phyloP scores from a whole-genome alignment of 2,329 filamentous ascomycete species.

The Colletotrichum neosansevieriae region DNA sequence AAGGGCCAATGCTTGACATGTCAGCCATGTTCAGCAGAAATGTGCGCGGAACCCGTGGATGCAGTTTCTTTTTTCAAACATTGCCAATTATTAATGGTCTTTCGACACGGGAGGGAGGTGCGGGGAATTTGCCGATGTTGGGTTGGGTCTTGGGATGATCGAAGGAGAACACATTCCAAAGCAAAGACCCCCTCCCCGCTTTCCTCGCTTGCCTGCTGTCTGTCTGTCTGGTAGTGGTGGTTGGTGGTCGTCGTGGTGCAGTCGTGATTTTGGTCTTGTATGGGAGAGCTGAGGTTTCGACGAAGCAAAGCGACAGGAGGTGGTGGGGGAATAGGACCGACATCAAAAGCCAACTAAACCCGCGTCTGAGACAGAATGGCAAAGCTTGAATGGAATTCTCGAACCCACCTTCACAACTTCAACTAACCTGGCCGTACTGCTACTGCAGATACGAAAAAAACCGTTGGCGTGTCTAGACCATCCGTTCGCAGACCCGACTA shows the following conservation, averaged over 20 bases:
- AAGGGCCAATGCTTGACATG: too few species aligned
- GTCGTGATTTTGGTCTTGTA: too few species aligned
- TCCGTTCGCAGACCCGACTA: background rate
- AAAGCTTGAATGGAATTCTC: background rate
- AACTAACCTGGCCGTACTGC: background rate
- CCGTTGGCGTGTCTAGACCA: background rate
- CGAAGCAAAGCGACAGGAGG: too few species aligned
- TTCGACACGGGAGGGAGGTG: background rate
- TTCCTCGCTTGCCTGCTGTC: background rate
- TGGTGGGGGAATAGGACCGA: too few species aligned
- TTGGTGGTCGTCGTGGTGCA: too few species aligned
- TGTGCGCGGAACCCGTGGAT: background rate
- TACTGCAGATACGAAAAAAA: background rate
- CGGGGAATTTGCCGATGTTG: conserved; percentile 8
- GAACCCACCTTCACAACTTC: background rate
- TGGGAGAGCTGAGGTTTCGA: too few species aligned
- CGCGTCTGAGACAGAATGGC: background rate
- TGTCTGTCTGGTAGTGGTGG: too few species aligned
- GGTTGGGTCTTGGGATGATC: conserved; percentile 21
- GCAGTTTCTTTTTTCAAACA: background rate
- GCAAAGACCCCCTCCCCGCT: background rate
- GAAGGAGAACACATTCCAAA: background rate
- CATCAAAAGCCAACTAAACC: background rate
- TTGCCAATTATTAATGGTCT: too few species aligned
- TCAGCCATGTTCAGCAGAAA: background rate